Evolutionary conservation across 176 grass and related monocot genomes (phyloP), one percentile per base, ranked within the genome.

Genomic region (Alopecurus myosuroides): DNA sequence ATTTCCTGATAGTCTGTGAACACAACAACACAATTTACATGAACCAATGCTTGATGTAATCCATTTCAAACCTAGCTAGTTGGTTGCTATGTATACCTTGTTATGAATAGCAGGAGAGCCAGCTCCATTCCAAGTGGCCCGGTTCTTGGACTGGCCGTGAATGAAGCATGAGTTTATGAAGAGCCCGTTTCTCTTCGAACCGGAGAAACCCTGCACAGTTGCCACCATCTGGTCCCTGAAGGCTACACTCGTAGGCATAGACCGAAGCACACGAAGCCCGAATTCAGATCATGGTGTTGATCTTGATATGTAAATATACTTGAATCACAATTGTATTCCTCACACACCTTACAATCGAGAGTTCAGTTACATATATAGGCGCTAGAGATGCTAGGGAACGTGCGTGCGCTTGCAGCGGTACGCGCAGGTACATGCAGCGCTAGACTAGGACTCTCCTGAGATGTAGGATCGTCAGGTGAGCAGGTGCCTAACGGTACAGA

Each of bases 111-210:
- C 26, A 44, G 93, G 96, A 42, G 91, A 86, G 30, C 88, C 86
- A 13, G 78, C 29, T 11, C 11, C 19, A 7, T 85, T 76, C 96
- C 96, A 98, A 3, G 87, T 98, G 1, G 35, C 48, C 9, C 70
- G 80, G 22, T 23, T 56, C 44, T 77, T 87, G 1, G 93, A 94
- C 78, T 98, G 96, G 74, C 96, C 92, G 74, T 98, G 96, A 5
- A 83, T 64, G 80, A 98, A 98, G 51, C 96, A 98, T 9, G 96
- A 98, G 86, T 95, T 98, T 51, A 98, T 82, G 82, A 94, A 98
- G 67, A 95, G 8, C 13, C 93, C 96, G 23, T 90, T 95, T 33
- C 52, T 44, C 25, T 29, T 76, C 20, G 88, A 90, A 2, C 13
- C 2, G 4, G 93, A 90, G 82, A 92, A 88, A n/a, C 29, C 86